These are phyloP conservation scores for Lasiodiplodia sp. DNA, from an alignment of 2,329 filamentous ascomycete genomes.

Conservation along the genomic window DNA sequence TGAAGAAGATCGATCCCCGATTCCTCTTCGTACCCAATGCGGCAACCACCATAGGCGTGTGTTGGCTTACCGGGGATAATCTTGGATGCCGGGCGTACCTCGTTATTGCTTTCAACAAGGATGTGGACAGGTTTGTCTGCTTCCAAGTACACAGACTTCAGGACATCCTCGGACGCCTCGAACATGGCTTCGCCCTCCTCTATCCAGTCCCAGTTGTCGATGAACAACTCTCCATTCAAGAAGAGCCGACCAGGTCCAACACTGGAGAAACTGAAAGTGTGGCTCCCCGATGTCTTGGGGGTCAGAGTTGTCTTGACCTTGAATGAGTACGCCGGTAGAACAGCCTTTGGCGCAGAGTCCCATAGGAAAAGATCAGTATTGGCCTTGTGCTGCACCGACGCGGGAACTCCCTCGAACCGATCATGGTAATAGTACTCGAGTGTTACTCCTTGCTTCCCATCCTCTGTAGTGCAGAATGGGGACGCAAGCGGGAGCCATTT, in stretches of 20 bases:
- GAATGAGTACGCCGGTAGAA: constrained; percentile 70
- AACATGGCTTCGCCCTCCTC: constrained; percentile 76
- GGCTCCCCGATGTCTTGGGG: constrained; percentile 65
- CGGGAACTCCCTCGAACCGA: constrained; percentile 65
- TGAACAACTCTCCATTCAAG: constrained; percentile 64
- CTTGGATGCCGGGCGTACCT: constrained; percentile 67
- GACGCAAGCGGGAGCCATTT: constrained; percentile 72
- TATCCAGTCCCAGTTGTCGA: constrained; percentile 74
- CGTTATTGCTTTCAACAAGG: constrained; percentile 70
- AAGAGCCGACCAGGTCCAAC: constrained; percentile 70
- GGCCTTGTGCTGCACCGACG: constrained; percentile 64
- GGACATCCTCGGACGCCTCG: constrained; percentile 69
- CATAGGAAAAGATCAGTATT: constrained; percentile 74
- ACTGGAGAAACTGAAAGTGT: constrained; percentile 72
- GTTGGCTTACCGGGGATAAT: constrained; percentile 64
- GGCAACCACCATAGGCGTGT: constrained; percentile 73
- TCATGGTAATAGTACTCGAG: constrained; percentile 72
- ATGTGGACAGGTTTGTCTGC: constrained; percentile 67
- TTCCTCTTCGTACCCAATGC: constrained; percentile 74
- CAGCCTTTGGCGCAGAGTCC: constrained; percentile 70
- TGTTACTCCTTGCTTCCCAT: constrained; percentile 66
- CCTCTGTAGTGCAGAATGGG: constrained; percentile 63
- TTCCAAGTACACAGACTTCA: constrained; percentile 67
- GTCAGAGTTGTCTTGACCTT: constrained; percentile 67
- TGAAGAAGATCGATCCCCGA: constrained; percentile 64